Conservation (phyloP, 345 rosid species). For the sweet orange (Citrus sinensis) region DNA sequence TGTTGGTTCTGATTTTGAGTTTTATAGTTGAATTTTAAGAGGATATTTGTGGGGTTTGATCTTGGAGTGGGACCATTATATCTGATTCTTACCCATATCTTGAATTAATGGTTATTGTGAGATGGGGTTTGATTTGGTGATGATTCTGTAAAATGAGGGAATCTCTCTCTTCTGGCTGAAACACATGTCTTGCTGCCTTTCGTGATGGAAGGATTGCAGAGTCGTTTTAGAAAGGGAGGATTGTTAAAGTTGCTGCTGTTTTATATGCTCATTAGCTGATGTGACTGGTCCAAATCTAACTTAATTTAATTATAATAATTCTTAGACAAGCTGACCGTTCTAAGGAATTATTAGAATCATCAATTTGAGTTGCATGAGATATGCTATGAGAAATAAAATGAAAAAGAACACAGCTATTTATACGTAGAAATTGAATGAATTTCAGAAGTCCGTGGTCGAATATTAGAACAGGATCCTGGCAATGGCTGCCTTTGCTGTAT, state of each 20-base stretch:
- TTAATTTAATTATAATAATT: slow-evolving; percentile 6
- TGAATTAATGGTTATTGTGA: slow-evolving; percentile 35
- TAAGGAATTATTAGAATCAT: neutral
- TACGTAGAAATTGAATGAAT: neutral
- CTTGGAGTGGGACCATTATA: slow-evolving; percentile 62
- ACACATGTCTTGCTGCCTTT: slow-evolving; percentile 26
- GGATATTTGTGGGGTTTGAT: slow-evolving; percentile 36
- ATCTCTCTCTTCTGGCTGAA: slow-evolving; percentile 27
- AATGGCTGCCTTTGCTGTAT: neutral
- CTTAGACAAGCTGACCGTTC: neutral
- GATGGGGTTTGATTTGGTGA: slow-evolving; percentile 18
- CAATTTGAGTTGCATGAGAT: neutral
- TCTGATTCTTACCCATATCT: slow-evolving; percentile 45
- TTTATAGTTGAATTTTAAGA: slow-evolving; percentile 19
- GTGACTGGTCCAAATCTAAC: slow-evolving; percentile 19
- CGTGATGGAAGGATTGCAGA: slow-evolving; percentile 2
- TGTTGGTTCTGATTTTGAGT: slow-evolving; percentile 2
- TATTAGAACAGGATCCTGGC: neutral
- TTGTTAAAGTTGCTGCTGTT: neutral
- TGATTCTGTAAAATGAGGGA: slow-evolving; percentile 27
- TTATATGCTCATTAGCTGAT: slow-evolving; percentile 4
- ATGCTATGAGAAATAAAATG: neutral
- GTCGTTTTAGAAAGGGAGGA: slow-evolving; percentile 1
- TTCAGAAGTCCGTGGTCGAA: neutral
- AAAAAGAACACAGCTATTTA: neutral